Percentiles rank a stretch among this genome's conserved stretches.
phyloP scores from a whole-genome alignment of 1,284 basidiomycete genomes.

The Naganishia sp. region DNA sequence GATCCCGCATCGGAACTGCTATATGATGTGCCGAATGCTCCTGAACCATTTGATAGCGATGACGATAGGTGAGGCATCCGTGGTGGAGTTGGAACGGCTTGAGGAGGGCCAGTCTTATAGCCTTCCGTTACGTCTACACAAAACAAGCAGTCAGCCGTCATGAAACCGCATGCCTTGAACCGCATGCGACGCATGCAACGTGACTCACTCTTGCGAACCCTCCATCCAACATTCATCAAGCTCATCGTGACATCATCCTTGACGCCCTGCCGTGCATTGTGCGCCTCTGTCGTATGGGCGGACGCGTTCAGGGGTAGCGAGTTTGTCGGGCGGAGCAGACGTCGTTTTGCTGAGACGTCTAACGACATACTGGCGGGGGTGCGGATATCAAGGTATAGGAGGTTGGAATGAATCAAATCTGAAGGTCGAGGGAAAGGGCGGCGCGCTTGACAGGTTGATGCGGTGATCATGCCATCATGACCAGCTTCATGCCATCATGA shows the following conservation, averaged over 20 bases:
- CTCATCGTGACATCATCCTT: slow-evolving; percentile 28
- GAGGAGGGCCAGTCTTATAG: slow-evolving; percentile 23
- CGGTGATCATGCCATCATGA: neutral
- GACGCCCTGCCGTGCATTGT: slow-evolving; percentile 17
- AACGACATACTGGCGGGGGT: neutral
- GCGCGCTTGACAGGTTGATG: neutral
- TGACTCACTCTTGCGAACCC: slow-evolving; percentile 19
- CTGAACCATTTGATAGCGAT: slow-evolving; percentile 28
- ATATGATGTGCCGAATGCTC: neutral
- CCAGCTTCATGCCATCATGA: neutral
- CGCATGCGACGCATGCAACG: neutral
- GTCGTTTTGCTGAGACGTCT: neutral
- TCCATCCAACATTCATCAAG: slow-evolving; percentile 24
- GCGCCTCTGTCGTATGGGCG: slow-evolving; percentile 18
- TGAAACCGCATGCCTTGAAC: neutral
- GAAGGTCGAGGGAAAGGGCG: neutral
- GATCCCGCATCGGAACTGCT: slow-evolving; percentile 15
- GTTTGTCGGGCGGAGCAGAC: slow-evolving; percentile 12
- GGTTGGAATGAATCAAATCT: neutral
- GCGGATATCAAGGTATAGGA: neutral
- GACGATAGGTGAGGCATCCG: slow-evolving; percentile 37
- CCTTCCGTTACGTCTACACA: slow-evolving; percentile 19
- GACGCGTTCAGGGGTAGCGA: slow-evolving; percentile 12
- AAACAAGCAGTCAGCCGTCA: slow-evolving; percentile 33
- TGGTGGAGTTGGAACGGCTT: slow-evolving; percentile 38